phyloP scores from a whole-genome alignment of 176 grass and related monocot species.

The Juncus effusus region DNA sequence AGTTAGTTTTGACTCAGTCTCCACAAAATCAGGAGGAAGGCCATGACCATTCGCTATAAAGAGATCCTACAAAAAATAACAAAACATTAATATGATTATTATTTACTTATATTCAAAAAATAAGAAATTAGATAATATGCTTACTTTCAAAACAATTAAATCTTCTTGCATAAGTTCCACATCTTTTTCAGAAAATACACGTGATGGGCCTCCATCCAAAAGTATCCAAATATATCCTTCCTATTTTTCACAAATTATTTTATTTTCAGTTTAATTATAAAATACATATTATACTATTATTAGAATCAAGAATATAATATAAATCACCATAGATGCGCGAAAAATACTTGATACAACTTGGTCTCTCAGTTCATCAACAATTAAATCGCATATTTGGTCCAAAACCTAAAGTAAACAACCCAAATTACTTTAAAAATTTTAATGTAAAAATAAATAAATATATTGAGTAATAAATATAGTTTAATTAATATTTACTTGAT shows the following conservation, averaged over 20 bases:
- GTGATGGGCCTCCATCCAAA: slow-evolving; percentile 85
- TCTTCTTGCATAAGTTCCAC: slow-evolving; percentile 72
- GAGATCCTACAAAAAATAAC: slow-evolving; percentile 62
- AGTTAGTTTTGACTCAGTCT: slow-evolving; percentile 63
- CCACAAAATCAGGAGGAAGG: slow-evolving; percentile 61
- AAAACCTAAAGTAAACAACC: slow-evolving; percentile 58
- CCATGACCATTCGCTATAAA: slow-evolving; percentile 95
- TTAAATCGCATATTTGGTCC: slow-evolving; percentile 77
- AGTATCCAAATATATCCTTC: slow-evolving; percentile 76
- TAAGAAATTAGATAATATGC: slow-evolving; percentile 6
- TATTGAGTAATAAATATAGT: too few relatives aligned
- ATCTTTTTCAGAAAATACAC: slow-evolving; percentile 70
- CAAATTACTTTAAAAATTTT: slow-evolving; percentile 3
- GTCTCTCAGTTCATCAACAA: slow-evolving; percentile 71
- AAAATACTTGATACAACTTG: slow-evolving; percentile 77
- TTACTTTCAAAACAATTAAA: slow-evolving; percentile 74
- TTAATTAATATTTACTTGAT: slow-evolving; percentile 43
- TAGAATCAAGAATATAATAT: neutral
- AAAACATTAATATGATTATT: neutral
- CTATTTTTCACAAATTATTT: slow-evolving; percentile 36
- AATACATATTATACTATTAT: too few relatives aligned
- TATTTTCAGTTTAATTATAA: too few relatives aligned
- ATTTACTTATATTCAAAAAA: slow-evolving; percentile 6
- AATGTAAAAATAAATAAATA: too few relatives aligned
- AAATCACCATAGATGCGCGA: slow-evolving; percentile 75